Conservation (phyloP, 2,329 filamentous ascomycete species). For the Penicillium hesseltinei region DNA sequence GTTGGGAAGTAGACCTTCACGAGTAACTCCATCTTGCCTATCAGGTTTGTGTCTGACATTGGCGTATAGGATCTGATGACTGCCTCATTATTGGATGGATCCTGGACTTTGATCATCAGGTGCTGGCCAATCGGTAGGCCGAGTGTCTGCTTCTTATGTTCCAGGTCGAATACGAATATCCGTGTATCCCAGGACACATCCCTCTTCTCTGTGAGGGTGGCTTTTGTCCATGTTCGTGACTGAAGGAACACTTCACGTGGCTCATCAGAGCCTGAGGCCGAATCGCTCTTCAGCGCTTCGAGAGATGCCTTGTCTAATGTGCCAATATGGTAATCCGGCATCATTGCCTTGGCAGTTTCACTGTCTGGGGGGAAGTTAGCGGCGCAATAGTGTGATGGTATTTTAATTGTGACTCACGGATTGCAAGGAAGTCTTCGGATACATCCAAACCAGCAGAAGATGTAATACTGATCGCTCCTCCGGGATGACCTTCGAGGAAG, state of each 20-base stretch:
- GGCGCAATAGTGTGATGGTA: slow-evolving; percentile 23
- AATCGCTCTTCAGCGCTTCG: slow-evolving; percentile 52
- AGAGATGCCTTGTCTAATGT: slow-evolving; percentile 63
- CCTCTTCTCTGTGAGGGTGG: slow-evolving; percentile 66
- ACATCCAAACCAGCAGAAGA: slow-evolving; percentile 78
- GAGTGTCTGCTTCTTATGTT: slow-evolving; percentile 66
- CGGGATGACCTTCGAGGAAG: slow-evolving; percentile 80
- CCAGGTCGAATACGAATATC: slow-evolving; percentile 76
- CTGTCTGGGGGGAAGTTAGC: slow-evolving; percentile 60
- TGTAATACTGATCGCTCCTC: slow-evolving; percentile 80
- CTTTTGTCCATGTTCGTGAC: slow-evolving; percentile 69
- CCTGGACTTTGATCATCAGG: slow-evolving; percentile 75
- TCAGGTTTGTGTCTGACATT: slow-evolving; percentile 62
- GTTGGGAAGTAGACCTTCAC: slow-evolving; percentile 77
- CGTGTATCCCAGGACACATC: slow-evolving; percentile 72
- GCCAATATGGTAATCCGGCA: slow-evolving; percentile 81
- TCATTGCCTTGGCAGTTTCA: slow-evolving; percentile 89
- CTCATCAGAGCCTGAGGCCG: slow-evolving; percentile 42
- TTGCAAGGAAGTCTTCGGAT: slow-evolving; percentile 86
- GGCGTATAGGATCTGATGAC: slow-evolving; percentile 88
- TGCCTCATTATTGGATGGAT: slow-evolving; percentile 64
- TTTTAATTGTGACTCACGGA: slow-evolving; percentile 62
- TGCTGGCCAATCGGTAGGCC: slow-evolving; percentile 85
- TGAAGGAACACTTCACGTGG: slow-evolving; percentile 67
- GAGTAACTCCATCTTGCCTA: slow-evolving; percentile 69